phyloP scores from a whole-genome alignment of 345 rosid species.

The Schrenkiella parvula region DNA sequence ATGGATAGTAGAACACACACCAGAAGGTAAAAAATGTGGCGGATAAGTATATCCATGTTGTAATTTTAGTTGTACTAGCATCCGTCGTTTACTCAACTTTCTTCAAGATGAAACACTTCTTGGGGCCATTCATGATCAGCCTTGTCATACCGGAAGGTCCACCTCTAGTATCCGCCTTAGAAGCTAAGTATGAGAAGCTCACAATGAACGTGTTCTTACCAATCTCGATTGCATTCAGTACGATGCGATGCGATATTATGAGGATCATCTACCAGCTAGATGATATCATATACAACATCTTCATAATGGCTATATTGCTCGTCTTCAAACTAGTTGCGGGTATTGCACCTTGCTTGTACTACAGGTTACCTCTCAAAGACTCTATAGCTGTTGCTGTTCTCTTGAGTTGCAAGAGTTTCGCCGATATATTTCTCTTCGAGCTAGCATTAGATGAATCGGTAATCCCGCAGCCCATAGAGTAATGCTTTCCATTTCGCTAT shows the following conservation, averaged over 20 bases:
- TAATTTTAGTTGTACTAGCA: constrained; percentile 2
- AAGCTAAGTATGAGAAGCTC: constrained; percentile 14
- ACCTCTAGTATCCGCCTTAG: constrained; percentile 32
- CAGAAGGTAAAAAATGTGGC: constrained; percentile 30
- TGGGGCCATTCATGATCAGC: constrained; percentile 36
- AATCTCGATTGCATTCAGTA: background rate
- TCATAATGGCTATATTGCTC: background rate
- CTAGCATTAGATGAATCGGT: background rate
- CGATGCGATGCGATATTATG: constrained; percentile 15
- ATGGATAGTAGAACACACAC: constrained; percentile 30
- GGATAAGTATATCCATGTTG: constrained; percentile 12
- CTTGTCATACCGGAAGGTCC: constrained; percentile 41
- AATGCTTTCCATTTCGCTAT: background rate
- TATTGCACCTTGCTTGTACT: constrained; percentile 13
- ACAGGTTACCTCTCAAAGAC: constrained; percentile 19
- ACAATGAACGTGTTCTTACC: background rate
- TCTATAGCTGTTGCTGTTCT: background rate
- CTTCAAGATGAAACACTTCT: background rate
- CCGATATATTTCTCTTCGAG: constrained; percentile 11
- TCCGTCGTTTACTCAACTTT: constrained; percentile 1
- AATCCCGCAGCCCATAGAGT: background rate
- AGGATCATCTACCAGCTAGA: constrained; percentile 2
- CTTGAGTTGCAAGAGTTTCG: constrained; percentile 6
- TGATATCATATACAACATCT: constrained; percentile 9
- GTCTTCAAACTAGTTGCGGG: background rate